Conservation (phyloP, 2,329 filamentous ascomycete species). For the Phyllosticta citriasiana region DNA sequence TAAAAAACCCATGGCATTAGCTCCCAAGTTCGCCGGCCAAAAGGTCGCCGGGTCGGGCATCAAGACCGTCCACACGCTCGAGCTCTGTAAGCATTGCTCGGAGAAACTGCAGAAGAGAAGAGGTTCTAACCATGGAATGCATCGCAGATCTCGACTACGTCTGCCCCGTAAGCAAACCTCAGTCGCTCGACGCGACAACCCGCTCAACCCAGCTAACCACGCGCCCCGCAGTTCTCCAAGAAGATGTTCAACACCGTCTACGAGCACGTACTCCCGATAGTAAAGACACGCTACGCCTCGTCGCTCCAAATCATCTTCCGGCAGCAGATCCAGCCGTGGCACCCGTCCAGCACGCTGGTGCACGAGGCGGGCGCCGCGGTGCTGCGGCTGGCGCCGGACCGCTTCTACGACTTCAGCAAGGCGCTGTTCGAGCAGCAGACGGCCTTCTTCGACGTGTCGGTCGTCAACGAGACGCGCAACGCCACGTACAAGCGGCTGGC, state of each 20-base stretch:
- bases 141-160: constrained; percentile 73
- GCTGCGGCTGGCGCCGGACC: constrained; percentile 54
- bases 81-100: constrained; percentile 35
- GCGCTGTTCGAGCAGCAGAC: constrained; percentile 60
- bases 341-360: constrained; percentile 60
- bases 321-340: constrained; percentile 91
- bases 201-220: constrained; percentile 14
- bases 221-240: constrained; percentile 42
- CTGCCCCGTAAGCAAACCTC: constrained; percentile 48
- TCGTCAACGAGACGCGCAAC: constrained; percentile 79
- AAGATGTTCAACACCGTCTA: constrained; percentile 73
- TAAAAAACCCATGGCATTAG: constrained; percentile 53
- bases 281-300: constrained; percentile 50
- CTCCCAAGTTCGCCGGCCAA: constrained; percentile 67
- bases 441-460: constrained; percentile 73
- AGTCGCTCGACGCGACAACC: not conserved
- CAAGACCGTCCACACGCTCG: constrained; percentile 41
- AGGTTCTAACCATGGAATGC: not conserved
- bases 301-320: constrained; percentile 71
- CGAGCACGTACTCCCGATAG: constrained; percentile 51
- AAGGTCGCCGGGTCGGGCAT: constrained; percentile 43
- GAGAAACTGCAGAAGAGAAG: not conserved
- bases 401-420: constrained; percentile 72
- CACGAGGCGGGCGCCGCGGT: constrained; percentile 83
- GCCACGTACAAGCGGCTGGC: constrained; percentile 72